phyloP scores from a whole-genome alignment of 2,329 filamentous ascomycete species.

The Periconia sp. region DNA sequence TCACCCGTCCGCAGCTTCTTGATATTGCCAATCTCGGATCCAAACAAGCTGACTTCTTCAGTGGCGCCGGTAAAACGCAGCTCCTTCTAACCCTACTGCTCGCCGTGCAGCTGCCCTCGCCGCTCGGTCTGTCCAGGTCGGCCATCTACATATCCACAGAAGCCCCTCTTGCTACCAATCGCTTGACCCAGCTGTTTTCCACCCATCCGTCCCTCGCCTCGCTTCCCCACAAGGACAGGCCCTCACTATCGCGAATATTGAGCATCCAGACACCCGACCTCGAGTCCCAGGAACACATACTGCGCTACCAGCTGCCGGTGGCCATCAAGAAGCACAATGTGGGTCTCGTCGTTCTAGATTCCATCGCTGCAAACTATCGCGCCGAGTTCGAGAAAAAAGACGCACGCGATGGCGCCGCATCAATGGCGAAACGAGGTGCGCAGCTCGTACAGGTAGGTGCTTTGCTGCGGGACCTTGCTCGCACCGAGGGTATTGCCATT shows the following conservation, averaged over 20 bases:
- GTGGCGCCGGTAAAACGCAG: slow-evolving; percentile 93
- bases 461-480: slow-evolving; percentile 76
- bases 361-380: slow-evolving; percentile 92
- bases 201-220: slow-evolving; percentile 66
- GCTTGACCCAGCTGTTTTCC: slow-evolving; percentile 78
- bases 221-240: slow-evolving; percentile 50
- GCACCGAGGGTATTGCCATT: slow-evolving; percentile 75
- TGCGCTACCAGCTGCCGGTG: slow-evolving; percentile 90
- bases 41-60: slow-evolving; percentile 40
- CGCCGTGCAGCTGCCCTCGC: slow-evolving; percentile 78
- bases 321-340: slow-evolving; percentile 76
- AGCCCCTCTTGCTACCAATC: slow-evolving; percentile 78
- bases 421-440: slow-evolving; percentile 74
- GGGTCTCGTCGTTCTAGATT: slow-evolving; percentile 86
- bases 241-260: slow-evolving; percentile 77
- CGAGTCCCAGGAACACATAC: slow-evolving; percentile 93
- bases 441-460: slow-evolving; percentile 80
- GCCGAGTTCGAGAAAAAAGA: slow-evolving; percentile 77
- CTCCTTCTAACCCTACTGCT: slow-evolving; percentile 85
- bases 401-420: slow-evolving; percentile 44
- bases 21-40: neutral
- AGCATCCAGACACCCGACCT: slow-evolving; percentile 86
- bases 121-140: slow-evolving; percentile 72
- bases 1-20: neutral
- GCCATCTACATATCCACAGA: slow-evolving; percentile 96